Evolutionary conservation across 1,284 basidiomycete genomes (phyloP).

Genomic region (Mycena citricolor): DNA sequence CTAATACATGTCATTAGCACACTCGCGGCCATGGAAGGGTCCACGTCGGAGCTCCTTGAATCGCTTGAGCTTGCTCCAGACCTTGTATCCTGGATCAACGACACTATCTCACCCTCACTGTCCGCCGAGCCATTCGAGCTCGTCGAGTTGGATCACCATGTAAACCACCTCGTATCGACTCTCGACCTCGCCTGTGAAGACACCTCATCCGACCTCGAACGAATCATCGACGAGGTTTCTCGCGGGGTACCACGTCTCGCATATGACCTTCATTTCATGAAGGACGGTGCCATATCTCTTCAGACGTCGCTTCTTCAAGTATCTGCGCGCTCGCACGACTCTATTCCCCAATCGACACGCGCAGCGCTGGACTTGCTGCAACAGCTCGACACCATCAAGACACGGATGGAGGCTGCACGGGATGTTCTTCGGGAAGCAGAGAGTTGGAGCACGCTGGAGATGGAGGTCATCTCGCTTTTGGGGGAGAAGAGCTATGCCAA

Average conservation of each 20-base stretch:
- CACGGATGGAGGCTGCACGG: conserved; percentile 70
- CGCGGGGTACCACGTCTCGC: conserved; percentile 83
- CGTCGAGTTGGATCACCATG: conserved; percentile 68
- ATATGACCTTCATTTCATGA: conserved; percentile 95
- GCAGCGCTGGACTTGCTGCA: conserved; percentile 72
- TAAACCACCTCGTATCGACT: conserved; percentile 70
- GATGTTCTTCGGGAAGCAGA: conserved; percentile 82
- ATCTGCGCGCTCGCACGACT: conserved; percentile 48
- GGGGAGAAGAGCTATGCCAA: conserved; percentile 78
- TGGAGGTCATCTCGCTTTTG: conserved; percentile 83
- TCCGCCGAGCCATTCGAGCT: conserved; percentile 46
- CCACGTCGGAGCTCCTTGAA: conserved; percentile 37
- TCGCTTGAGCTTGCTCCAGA: conserved; percentile 50
- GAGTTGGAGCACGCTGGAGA: conserved; percentile 91
- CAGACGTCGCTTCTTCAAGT: conserved; percentile 63
- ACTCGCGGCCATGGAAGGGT: conserved; percentile 21
- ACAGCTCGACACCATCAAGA: conserved; percentile 79
- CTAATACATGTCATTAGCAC: no score
- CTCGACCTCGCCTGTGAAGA: conserved; percentile 86
- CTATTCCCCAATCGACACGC: conserved; percentile 53
- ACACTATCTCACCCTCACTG: conserved; percentile 39
- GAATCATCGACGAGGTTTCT: conserved; percentile 86
- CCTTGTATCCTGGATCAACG: conserved; percentile 67
- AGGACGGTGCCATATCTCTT: conserved; percentile 80
- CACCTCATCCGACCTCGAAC: conserved; percentile 81